Evolutionary conservation across 2,329 filamentous ascomycete genomes (phyloP).

Genomic region (Aulographum hederae): DNA sequence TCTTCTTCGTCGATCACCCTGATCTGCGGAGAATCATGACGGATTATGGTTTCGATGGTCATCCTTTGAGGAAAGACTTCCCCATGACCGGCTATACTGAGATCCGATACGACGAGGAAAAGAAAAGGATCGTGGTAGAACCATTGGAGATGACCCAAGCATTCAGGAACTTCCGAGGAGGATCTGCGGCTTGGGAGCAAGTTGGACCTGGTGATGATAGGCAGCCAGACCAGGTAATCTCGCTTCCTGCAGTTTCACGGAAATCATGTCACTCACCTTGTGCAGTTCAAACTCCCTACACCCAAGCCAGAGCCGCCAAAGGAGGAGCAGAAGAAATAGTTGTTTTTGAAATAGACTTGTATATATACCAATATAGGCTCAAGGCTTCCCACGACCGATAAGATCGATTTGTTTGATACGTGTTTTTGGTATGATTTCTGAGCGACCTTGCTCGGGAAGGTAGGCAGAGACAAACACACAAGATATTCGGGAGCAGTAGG

Average conservation of each 20-base stretch:
- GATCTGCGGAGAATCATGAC: constrained; percentile 97
- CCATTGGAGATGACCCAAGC: constrained; percentile 95
- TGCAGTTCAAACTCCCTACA: constrained; percentile 76
- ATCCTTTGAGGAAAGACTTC: constrained; percentile 95
- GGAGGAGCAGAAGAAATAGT: constrained; percentile 82
- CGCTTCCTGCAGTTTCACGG: constrained; percentile 12
- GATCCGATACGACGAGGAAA: constrained; percentile 96
- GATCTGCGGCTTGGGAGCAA: constrained; percentile 44
- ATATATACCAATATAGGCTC: constrained; percentile 14
- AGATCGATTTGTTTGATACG: too few relatives aligned
- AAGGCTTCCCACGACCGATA: too few relatives aligned
- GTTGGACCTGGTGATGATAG: constrained; percentile 55
- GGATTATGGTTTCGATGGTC: constrained; percentile 96
- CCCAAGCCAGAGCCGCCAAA: constrained; percentile 80
- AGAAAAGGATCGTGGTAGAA: constrained; percentile 98
- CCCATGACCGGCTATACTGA: constrained; percentile 96
- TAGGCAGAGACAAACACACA: too few relatives aligned
- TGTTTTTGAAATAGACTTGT: constrained; percentile 10
- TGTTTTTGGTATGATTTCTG: too few relatives aligned
- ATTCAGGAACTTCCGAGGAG: constrained; percentile 95
- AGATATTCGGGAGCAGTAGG: too few relatives aligned
- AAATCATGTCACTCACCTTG: constrained; percentile 2
- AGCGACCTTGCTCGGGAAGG: too few relatives aligned
- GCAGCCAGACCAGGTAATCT: constrained; percentile 55
- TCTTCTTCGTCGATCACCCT: constrained; percentile 90